Evolutionary conservation across 75 land plant genomes (phyloP), one percentile per base, ranked within the genome.

Genomic region (Cunninghamia lanceolata): DNA sequence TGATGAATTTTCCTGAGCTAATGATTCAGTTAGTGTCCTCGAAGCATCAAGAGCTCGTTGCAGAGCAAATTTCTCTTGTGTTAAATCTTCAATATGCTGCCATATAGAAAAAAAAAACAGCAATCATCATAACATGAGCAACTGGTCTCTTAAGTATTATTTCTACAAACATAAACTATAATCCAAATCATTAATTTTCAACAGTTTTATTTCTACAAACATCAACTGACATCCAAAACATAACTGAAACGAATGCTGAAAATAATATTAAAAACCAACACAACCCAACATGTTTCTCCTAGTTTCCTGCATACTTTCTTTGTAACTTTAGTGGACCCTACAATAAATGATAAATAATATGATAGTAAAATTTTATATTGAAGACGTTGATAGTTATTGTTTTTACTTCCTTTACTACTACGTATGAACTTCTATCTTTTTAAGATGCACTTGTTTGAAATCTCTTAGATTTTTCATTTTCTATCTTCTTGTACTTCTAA

Each of bases 11-110:
- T 95, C 95, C 75, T 90, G 87, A 83, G 96, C 94, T 83, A 96
- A 93, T 19, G 94, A 88, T 85, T 96, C 94, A 56, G 96, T 91
- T 85, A 98, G 83, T 82, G 96, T 79, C 73, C 90, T 88, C 35
- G 95, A 89, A 86, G 93, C 93, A 36, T 95, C 96, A 35, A 98
- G 90, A 68, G 92, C 92, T 38, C 96, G 93, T 89, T 95, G 98
- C 86, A 98, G 89, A 16, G 95, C 85, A 84, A 94, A 98, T 84
- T 98, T 98, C 71, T 98, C 99, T 88, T 95, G 96, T 28, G 99
- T 96, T 87, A 98, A 89, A 86, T 98, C 99, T 87, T 95, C 96
- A 88, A 98, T 98, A 87, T 95, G 96, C 99, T 96, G 99, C 85
- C 80, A 46, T n/a, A 80, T 75, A 85, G 6, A 13, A 30, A 83